These are phyloP conservation scores for Asterionellopsis glacialis DNA, from an alignment of 108 stramenopile genomes.

Conservation along the genomic window DNA sequence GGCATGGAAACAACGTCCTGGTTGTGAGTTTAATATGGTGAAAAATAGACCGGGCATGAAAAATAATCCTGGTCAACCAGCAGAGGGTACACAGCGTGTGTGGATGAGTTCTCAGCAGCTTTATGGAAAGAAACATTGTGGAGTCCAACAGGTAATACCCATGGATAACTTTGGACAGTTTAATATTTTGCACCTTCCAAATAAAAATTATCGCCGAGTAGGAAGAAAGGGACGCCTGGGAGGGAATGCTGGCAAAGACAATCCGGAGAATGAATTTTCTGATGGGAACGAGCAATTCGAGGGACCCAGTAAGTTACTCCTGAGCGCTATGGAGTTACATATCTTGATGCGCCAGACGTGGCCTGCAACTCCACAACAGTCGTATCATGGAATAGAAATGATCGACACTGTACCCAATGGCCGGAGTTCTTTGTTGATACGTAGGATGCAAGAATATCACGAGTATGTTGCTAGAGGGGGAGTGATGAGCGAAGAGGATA, in stretches of 20 bases:
- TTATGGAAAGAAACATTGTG: conserved; percentile 62
- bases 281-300: conserved; percentile 70
- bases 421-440: conserved; percentile 22
- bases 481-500: conserved; percentile 62
- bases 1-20: conserved; percentile 62
- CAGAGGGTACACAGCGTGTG: conserved; percentile 78
- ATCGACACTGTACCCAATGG: conserved; percentile 49
- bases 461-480: conserved; percentile 77
- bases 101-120: conserved; percentile 86
- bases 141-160: conserved; percentile 67
- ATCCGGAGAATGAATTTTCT: conserved; percentile 51
- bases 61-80: conserved; percentile 53
- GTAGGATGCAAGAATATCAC: conserved; percentile 58
- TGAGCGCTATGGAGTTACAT: conserved; percentile 72
- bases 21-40: conserved; percentile 63
- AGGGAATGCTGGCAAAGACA: conserved; percentile 36
- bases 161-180: conserved; percentile 67
- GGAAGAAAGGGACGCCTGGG: conserved; percentile 56
- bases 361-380: conserved; percentile 27
- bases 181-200: conserved; percentile 77
- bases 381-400: conserved; percentile 63
- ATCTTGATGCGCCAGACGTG: conserved; percentile 47
- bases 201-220: conserved; percentile 86
- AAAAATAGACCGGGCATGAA: conserved; percentile 59
- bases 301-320: conserved; percentile 32